phyloP scores from a whole-genome alignment of 148 eudicot genomes.

The Silene latifolia region DNA sequence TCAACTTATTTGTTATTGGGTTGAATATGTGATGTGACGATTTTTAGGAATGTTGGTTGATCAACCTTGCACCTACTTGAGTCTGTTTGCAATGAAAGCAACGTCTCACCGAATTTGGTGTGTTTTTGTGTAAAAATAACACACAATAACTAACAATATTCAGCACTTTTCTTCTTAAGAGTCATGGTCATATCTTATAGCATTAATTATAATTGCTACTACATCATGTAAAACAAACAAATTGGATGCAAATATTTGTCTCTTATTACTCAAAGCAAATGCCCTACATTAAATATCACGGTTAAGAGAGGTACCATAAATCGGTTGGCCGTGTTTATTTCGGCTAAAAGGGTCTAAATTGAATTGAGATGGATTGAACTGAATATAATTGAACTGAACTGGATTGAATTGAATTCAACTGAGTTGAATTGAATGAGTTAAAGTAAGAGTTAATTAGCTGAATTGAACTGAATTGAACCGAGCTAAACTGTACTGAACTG shows the following conservation, averaged over 20 bases:
- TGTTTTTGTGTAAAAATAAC: too few relatives aligned
- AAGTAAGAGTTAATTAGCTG: too few relatives aligned
- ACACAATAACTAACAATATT: neutral
- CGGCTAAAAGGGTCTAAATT: too few relatives aligned
- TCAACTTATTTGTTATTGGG: too few relatives aligned
- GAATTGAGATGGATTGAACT: too few relatives aligned
- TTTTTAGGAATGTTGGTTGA: conserved; percentile 16
- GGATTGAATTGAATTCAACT: too few relatives aligned
- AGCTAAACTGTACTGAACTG: too few relatives aligned
- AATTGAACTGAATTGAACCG: too few relatives aligned
- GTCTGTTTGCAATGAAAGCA: neutral
- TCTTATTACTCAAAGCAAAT: neutral
- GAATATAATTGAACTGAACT: too few relatives aligned
- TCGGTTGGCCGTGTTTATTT: neutral
- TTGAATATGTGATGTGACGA: neutral
- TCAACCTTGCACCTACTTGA: conserved; percentile 17
- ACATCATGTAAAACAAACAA: neutral
- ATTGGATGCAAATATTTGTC: neutral
- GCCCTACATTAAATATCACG: neutral
- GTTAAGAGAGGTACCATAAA: too few relatives aligned
- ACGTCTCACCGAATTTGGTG: conserved; percentile 14
- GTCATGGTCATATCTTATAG: neutral
- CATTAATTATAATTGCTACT: too few relatives aligned
- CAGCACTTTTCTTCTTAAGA: neutral
- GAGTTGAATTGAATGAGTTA: too few relatives aligned